phyloP scores from a whole-genome alignment of 2,329 filamentous ascomycete genomes.

The Aureobasidium zeae region DNA sequence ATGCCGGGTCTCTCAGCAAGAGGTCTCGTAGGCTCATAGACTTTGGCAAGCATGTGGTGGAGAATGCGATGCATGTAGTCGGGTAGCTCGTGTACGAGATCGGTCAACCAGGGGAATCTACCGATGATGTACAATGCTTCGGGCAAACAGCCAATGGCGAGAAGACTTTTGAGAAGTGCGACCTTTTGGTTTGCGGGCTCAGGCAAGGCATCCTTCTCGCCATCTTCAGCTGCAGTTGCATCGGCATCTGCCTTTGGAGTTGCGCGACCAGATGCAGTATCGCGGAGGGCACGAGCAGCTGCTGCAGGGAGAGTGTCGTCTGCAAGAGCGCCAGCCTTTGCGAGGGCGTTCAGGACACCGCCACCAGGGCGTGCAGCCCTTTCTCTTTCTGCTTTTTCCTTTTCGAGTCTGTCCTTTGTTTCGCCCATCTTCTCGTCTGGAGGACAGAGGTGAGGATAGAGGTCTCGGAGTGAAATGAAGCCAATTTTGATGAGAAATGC shows the following conservation, averaged over 20 bases:
- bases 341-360: slow-evolving; percentile 67
- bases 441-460: slow-evolving; percentile 88
- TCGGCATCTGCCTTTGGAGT: slow-evolving; percentile 35
- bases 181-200: slow-evolving; percentile 85
- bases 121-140: slow-evolving; percentile 89
- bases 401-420: slow-evolving; percentile 59
- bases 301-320: slow-evolving; percentile 59
- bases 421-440: slow-evolving; percentile 72
- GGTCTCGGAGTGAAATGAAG: slow-evolving; percentile 82
- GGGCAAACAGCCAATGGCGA: slow-evolving; percentile 85
- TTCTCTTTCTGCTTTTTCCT: slow-evolving; percentile 72
- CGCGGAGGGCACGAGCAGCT: slow-evolving; percentile 35
- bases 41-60: slow-evolving; percentile 68
- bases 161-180: slow-evolving; percentile 68
- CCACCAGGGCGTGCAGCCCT: slow-evolving; percentile 60
- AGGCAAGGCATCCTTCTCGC: slow-evolving; percentile 41
- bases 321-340: slow-evolving; percentile 74
- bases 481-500: slow-evolving; percentile 93
- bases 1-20: slow-evolving; percentile 34
- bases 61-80: slow-evolving; percentile 77
- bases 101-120: slow-evolving; percentile 84
- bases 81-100: slow-evolving; percentile 72
- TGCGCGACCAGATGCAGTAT: slow-evolving; percentile 38
- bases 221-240: slow-evolving; percentile 31
- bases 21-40: slow-evolving; percentile 50